These are phyloP conservation scores for Biscogniauxia marginata DNA, from an alignment of 2,329 filamentous ascomycete genomes.

Conservation along the genomic window DNA sequence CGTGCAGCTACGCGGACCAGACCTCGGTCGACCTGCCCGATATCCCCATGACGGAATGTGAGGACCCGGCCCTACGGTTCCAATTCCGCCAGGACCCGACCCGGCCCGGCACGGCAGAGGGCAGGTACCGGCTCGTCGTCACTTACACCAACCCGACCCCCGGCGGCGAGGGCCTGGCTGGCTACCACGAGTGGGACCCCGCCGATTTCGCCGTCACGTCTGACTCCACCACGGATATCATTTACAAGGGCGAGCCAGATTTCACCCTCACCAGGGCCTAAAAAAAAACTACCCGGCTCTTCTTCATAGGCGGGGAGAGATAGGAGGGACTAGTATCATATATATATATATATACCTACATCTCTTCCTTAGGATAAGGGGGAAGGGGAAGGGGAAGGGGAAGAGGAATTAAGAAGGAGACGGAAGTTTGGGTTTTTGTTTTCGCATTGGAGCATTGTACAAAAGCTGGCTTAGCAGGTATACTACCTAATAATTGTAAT, in stretches of 20 bases:
- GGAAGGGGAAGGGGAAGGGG: too few species aligned
- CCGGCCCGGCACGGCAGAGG: constrained; percentile 16
- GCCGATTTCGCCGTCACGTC: constrained; percentile 19
- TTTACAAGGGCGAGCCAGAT: constrained; percentile 22
- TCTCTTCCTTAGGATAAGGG: too few species aligned
- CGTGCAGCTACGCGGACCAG: constrained; percentile 22
- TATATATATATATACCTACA: too few species aligned
- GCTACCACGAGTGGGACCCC: constrained; percentile 28
- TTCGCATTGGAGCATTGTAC: neutral
- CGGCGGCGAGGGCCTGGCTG: constrained; percentile 7
- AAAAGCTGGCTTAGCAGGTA: too few species aligned
- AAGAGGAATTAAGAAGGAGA: neutral
- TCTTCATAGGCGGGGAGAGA: too few species aligned
- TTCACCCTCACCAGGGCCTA: constrained; percentile 12
- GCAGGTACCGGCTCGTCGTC: constrained; percentile 25
- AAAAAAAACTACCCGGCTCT: too few species aligned
- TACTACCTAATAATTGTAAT: too few species aligned
- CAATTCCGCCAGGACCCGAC: constrained; percentile 28
- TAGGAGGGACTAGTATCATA: too few species aligned
- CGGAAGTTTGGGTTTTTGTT: neutral
- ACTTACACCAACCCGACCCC: constrained; percentile 15
- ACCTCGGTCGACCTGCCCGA: constrained; percentile 21
- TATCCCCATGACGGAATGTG: constrained; percentile 18
- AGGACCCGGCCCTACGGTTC: constrained; percentile 23
- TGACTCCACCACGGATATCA: constrained; percentile 17